Base-by-base conservation (phyloP, 768 basidiomycete species). In the Tylopilus intermedius region DNA sequence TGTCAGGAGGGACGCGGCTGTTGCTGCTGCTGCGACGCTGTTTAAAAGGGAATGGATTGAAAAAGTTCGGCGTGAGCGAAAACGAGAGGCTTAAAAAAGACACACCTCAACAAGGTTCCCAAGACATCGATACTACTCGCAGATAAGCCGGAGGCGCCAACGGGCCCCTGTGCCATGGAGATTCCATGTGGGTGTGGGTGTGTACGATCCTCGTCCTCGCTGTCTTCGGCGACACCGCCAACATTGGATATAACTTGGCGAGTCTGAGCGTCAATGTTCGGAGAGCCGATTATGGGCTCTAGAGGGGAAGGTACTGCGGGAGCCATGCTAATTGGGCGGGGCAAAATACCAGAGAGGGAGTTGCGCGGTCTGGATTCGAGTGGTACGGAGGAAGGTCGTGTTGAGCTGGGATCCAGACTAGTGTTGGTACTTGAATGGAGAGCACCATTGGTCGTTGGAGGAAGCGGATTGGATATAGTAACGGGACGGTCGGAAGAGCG, bases 11-110 rank as follows among this genome's bases (percentile, higher is more conserved):
- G 90, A 92, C 8, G 88, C 88, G 2, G 90, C 90, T 1, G 90
- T 91, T n/a, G 90, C 90, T 9, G 90, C 88, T n/a, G 90, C 89
- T 4, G 90, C 90, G 30, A 92, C 90, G 60, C 90, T 88, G 56
- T 45, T 64, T 15, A 3, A 37, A n/a, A 30, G 18, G 15, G 9
- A 45, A 8, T 49, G 33, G 46, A n/a, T 29, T 38, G 42, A 40
- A 30, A 27, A 35, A 10, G 47, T 29, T 39, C 10, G 14, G 21
- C 30, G 11, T 45, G 29, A 15, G n/a, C 26, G 27, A 26, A 24
- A 42, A 21, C 6, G 2, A 44, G 3, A 29, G 14, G 1, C 3
- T 29, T 13, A 35, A 33, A 41, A 47, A 40, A 45, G 24, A 55
- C 78, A 45, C 62, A 88, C 88, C 88, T 90, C 30, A 91, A 73